Percentiles rank a stretch among this genome's conserved stretches.
These are phyloP conservation scores for Naganishia randhawae DNA, from an alignment of 768 basidiomycete species.

Conservation along the genomic window DNA sequence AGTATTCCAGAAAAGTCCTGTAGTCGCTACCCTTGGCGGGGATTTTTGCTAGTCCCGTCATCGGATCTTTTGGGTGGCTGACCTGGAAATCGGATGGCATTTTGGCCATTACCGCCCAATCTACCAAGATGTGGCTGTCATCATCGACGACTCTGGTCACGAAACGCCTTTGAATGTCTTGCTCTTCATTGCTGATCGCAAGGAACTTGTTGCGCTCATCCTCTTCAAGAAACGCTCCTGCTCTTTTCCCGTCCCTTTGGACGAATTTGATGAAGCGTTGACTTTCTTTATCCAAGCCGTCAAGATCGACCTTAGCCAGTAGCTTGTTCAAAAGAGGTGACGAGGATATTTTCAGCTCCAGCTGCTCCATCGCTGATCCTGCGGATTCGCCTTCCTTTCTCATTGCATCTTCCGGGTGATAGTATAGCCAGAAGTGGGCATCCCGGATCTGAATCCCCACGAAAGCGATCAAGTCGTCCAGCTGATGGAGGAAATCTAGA, in stretches of 20 bases:
- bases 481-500: not conserved
- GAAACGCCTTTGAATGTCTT: not conserved
- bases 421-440: not conserved
- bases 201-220: not conserved
- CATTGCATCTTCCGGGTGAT: not conserved
- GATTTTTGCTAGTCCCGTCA: not conserved
- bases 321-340: not conserved
- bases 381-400: not conserved
- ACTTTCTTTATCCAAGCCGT: not conserved
- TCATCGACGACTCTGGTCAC: not conserved
- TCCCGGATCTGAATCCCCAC: not conserved
- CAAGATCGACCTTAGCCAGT: not conserved
- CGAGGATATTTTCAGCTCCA: not conserved
- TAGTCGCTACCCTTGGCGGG: not conserved
- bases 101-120: not conserved
- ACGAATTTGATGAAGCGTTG: not conserved
- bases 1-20: not conserved
- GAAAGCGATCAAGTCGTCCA: slow-evolving; percentile 6
- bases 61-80: not conserved
- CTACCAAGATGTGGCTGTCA: not conserved
- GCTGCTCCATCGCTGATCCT: not conserved
- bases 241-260: not conserved
- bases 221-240: not conserved
- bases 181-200: not conserved
- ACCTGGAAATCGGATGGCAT: not conserved